Evolutionary conservation across 129 eudicot genomes (phyloP).

Genomic region (Daucus carota): DNA sequence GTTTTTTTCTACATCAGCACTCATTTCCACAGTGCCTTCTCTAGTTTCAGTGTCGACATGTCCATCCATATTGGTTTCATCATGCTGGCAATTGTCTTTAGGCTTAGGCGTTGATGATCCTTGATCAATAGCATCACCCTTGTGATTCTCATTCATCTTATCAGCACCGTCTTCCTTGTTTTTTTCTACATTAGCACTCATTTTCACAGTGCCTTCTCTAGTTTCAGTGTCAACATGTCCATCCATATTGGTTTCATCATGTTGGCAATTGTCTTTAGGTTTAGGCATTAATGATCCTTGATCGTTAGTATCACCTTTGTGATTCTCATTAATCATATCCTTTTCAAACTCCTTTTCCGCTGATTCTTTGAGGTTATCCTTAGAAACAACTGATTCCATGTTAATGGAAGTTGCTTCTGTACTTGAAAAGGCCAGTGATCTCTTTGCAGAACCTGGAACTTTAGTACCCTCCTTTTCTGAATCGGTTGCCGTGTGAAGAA

Average conservation of each 20-base stretch:
- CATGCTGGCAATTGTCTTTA: neutral
- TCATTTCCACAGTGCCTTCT: neutral
- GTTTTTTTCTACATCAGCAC: slow-evolving; percentile 4
- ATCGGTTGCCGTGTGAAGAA: slow-evolving; percentile 48
- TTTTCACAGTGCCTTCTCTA: neutral
- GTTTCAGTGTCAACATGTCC: slow-evolving; percentile 6
- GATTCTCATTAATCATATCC: neutral
- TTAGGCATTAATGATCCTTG: slow-evolving; percentile 2
- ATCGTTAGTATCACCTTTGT: neutral
- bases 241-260: neutral
- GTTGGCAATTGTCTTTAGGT: neutral
- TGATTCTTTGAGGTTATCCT: slow-evolving; percentile 1
- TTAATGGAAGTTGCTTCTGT: slow-evolving; percentile 11
- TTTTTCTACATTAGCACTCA: too few relatives aligned
- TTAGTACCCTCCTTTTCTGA: slow-evolving; percentile 24
- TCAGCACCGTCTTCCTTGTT: too few relatives aligned
- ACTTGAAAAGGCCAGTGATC: slow-evolving; percentile 48
- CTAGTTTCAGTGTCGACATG: slow-evolving; percentile 6
- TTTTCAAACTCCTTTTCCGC: neutral
- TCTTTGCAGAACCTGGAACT: slow-evolving; percentile 37
- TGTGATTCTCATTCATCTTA: neutral
- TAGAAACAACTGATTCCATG: slow-evolving; percentile 10
- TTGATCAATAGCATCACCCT: neutral
- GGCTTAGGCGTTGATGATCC: neutral
- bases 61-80: neutral